Evolutionary conservation across 495 filamentous ascomycete species (phyloP), one percentile per base, ranked within the genome.

Genomic region (Polyplosphaeria fusca): DNA sequence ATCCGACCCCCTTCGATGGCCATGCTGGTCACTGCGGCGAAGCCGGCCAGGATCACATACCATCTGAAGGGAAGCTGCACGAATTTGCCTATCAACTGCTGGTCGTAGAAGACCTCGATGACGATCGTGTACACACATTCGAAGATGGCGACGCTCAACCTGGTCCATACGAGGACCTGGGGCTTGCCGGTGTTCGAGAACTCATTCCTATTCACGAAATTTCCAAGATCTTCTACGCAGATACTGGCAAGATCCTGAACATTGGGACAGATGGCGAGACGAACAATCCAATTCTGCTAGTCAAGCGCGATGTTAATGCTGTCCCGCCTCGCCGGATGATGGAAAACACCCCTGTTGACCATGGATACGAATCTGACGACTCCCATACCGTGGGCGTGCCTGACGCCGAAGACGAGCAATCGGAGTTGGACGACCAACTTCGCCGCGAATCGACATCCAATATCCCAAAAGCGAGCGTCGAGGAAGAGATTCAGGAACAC

Each of bases 141-240:
- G 91, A 95, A 23, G 86, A 88, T 0, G 69, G 68, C 26, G 77
- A 82, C 23, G 64, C 74, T 4, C 78, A 80, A 53, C 85, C 88
- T 19, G 73, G 77, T 5, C 74, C 70, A 0, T 95, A 82, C 60
- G 88, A 89, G 59, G 89, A 85, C 26, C 75, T 96, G 19, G 49
- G 70, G 5, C 67, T 71, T 23, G 91, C 93, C 20, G 94, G 94
- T 4, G 84, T 97, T 18, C 77, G 90, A 26, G 88, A 95, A 61
- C 77, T 83, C 24, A 76, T 99, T 4, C 93, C 94, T 0, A 85
- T 99, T 27, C 85, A 94, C 67, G 85, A 97, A 64, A 82, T 97
- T 9, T 88, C 89, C 20, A 97, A 94, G 63, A 93, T 99, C 22
- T 97, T 99, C 70, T 99, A 97, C 62, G 92, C 93, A 13, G 89